Evolutionary conservation across 257 asterid genomes (phyloP).

Genomic region (Mitragyna speciosa): DNA sequence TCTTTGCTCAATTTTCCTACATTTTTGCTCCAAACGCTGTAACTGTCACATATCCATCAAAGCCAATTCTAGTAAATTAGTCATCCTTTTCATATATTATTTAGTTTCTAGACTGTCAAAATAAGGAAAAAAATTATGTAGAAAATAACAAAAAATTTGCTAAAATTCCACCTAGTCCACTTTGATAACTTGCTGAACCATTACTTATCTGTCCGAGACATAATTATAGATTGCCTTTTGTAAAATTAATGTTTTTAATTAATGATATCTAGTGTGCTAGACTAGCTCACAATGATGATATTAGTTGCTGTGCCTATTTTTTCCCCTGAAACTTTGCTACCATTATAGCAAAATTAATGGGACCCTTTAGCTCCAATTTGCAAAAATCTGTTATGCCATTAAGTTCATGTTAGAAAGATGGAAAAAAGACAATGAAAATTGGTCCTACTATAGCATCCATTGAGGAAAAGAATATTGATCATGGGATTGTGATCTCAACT

Average conservation of each 20-base stretch:
- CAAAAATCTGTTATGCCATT: not conserved
- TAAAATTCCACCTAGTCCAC: not conserved
- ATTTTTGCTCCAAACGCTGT: not conserved
- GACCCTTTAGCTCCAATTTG: not conserved
- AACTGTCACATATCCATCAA: not conserved
- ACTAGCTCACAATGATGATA: not conserved
- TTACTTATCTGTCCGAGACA: not conserved
- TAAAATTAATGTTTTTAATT: not conserved
- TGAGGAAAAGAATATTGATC: not conserved
- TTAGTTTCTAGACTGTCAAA: no score
- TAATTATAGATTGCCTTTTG: not conserved
- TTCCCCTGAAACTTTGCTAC: not conserved
- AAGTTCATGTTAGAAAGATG: not conserved
- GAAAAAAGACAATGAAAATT: not conserved
- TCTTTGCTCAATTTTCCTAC: not conserved
- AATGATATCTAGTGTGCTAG: not conserved
- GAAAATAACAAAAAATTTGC: not conserved
- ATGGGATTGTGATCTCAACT: not conserved
- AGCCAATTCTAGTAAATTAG: no score
- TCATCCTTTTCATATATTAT: no score
- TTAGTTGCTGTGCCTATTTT: not conserved
- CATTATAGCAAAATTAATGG: not conserved
- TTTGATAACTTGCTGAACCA: not conserved
- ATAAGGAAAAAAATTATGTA: no score
- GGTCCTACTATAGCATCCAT: conserved; percentile 3